These are phyloP conservation scores for barrel medic (Medicago truncatula) DNA, from an alignment of 306 rosid species.

Conservation along the genomic window DNA sequence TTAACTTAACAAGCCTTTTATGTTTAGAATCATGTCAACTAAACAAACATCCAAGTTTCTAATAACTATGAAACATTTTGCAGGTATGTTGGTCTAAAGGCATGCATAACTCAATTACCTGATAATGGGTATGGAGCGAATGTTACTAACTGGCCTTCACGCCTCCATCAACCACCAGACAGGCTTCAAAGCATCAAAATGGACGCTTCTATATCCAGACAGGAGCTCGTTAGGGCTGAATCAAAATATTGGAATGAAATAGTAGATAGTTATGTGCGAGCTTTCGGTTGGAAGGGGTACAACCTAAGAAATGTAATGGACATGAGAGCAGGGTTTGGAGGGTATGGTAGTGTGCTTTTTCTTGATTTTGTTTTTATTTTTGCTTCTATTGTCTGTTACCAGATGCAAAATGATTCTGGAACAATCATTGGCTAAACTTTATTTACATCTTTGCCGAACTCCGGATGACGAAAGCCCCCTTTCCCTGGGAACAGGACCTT, in stretches of 20 bases:
- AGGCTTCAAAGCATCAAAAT: constrained; percentile 80
- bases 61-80: constrained; percentile 35
- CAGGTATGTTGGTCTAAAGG: constrained; percentile 74
- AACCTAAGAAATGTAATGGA: constrained; percentile 79
- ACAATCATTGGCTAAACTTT: neutral
- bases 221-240: constrained; percentile 80
- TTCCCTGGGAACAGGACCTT: neutral
- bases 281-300: constrained; percentile 67
- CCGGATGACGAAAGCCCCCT: neutral
- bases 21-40: neutral
- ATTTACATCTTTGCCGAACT: neutral
- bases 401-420: constrained; percentile 15
- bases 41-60: constrained; percentile 10
- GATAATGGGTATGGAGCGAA: constrained; percentile 71
- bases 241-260: constrained; percentile 85
- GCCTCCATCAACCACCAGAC: constrained; percentile 73
- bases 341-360: constrained; percentile 53
- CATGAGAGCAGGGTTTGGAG: constrained; percentile 94
- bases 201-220: constrained; percentile 81
- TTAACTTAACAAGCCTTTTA: no score
- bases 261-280: constrained; percentile 64
- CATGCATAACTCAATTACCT: constrained; percentile 74
- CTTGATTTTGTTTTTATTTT: neutral
- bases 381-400: neutral
- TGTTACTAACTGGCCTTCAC: constrained; percentile 76